These are phyloP conservation scores for Talaromyces funiculosus DNA, from an alignment of 2,329 filamentous ascomycete species.

Conservation along the genomic window DNA sequence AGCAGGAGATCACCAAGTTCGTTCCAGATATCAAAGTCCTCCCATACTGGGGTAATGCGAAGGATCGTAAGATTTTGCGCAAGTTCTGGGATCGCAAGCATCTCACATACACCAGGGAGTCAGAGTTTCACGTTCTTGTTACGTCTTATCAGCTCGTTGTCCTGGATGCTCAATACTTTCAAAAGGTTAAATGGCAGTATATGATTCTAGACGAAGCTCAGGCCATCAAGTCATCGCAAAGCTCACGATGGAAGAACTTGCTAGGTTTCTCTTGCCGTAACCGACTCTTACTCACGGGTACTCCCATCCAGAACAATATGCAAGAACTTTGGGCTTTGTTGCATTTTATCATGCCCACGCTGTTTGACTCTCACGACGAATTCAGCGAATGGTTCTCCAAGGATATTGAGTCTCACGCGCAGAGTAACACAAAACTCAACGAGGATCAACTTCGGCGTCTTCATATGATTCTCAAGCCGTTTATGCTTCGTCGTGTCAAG, in stretches of 20 bases:
- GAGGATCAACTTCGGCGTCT: constrained; percentile 94
- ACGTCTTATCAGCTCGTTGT: constrained; percentile 98
- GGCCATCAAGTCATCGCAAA: constrained; percentile 96
- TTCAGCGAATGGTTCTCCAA: constrained; percentile 52
- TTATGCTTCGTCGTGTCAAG: constrained; percentile 99
- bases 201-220: constrained; percentile 99
- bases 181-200: constrained; percentile 99
- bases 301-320: constrained; percentile 99
- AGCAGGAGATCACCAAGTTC: constrained; percentile 94
- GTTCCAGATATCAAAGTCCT: constrained; percentile 91
- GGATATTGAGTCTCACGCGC: constrained; percentile 89
- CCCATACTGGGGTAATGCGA: constrained; percentile 94
- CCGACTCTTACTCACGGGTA: constrained; percentile 86
- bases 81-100: constrained; percentile 99
- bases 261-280: constrained; percentile 94
- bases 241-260: constrained; percentile 93
- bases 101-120: constrained; percentile 87
- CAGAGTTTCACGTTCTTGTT: constrained; percentile 90
- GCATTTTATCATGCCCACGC: constrained; percentile 99
- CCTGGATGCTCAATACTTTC: constrained; percentile 92
- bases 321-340: constrained; percentile 95
- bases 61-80: constrained; percentile 88
- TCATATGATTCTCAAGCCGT: constrained; percentile 98
- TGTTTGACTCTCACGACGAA: constrained; percentile 64
- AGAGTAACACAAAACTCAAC: constrained; percentile 99